phyloP scores from a whole-genome alignment of 2,329 filamentous ascomycete genomes.

The Beauveria pseudobassiana region DNA sequence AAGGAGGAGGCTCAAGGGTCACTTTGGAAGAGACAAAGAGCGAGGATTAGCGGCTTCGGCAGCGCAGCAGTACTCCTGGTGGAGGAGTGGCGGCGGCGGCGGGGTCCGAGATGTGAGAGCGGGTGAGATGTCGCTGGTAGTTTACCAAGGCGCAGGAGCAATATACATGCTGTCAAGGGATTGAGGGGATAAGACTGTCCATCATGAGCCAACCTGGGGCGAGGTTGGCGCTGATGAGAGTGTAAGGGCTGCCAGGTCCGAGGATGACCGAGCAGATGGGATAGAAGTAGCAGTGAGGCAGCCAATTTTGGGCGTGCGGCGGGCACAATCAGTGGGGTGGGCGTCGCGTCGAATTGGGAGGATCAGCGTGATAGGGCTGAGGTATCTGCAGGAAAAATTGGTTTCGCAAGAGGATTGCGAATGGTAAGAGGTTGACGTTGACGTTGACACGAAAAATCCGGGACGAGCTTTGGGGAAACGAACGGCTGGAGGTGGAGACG shows the following conservation, averaged over 20 bases:
- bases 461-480: background rate
- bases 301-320: background rate
- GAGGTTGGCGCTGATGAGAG: background rate
- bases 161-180: slow-evolving; percentile 11
- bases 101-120: background rate
- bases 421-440: slow-evolving; percentile 4
- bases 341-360: background rate
- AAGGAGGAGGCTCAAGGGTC: background rate
- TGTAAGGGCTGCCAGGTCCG: background rate
- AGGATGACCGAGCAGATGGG: background rate
- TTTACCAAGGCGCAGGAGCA: slow-evolving; percentile 4
- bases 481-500: slow-evolving; percentile 2
- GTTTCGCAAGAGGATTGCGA: slow-evolving; percentile 9
- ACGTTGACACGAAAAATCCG: slow-evolving; percentile 2
- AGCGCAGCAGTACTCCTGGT: background rate
- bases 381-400: background rate
- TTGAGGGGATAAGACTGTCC: slow-evolving; percentile 8
- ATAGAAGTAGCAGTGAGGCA: background rate
- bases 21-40: background rate
- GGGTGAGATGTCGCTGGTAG: background rate
- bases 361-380: background rate
- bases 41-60: background rate
- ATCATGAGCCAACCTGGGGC: slow-evolving; percentile 11
- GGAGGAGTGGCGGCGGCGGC: background rate
- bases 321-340: background rate